A percentile compares a stretch with the other conserved stretches of the same genome.
Evolutionary conservation across 2,329 filamentous ascomycete genomes (phyloP).

Genomic region (Colletotrichum abscissum): DNA sequence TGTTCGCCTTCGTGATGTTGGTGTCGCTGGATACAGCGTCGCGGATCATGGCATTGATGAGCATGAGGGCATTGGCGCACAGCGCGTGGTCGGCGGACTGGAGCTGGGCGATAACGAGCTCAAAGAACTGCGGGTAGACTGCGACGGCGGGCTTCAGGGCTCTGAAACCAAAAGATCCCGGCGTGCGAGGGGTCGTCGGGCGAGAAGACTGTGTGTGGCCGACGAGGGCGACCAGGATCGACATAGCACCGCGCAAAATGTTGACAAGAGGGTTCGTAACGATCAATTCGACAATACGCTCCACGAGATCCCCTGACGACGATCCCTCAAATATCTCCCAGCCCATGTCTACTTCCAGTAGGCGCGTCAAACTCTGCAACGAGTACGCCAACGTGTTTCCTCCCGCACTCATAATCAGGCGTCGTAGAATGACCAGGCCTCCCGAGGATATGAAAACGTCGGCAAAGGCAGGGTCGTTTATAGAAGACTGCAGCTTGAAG

Average conservation of each 20-base stretch:
- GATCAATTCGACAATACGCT: slow-evolving; percentile 88
- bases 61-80: slow-evolving; percentile 93
- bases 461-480: slow-evolving; percentile 95
- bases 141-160: slow-evolving; percentile 93
- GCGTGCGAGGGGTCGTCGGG: slow-evolving; percentile 50
- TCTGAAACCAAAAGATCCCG: slow-evolving; percentile 84
- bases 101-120: slow-evolving; percentile 90
- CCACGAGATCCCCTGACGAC: slow-evolving; percentile 73
- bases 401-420: slow-evolving; percentile 84
- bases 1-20: slow-evolving; percentile 41
- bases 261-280: slow-evolving; percentile 97
- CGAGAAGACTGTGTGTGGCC: slow-evolving; percentile 78
- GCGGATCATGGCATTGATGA: slow-evolving; percentile 94
- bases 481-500: slow-evolving; percentile 95
- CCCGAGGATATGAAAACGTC: slow-evolving; percentile 95
- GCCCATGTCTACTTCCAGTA: slow-evolving; percentile 96
- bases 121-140: slow-evolving; percentile 92
- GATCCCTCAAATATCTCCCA: slow-evolving; percentile 86
- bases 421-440: slow-evolving; percentile 83
- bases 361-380: slow-evolving; percentile 84
- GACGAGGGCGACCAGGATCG: slow-evolving; percentile 92
- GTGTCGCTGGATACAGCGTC: slow-evolving; percentile 85
- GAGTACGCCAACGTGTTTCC: slow-evolving; percentile 98
- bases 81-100: slow-evolving; percentile 95
- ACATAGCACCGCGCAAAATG: slow-evolving; percentile 96